Percentiles rank a stretch among this genome's conserved stretches.
Conservation (phyloP, 225 moss, liverwort and hornwort species). For the Pseudisothecium myosuroides region DNA sequence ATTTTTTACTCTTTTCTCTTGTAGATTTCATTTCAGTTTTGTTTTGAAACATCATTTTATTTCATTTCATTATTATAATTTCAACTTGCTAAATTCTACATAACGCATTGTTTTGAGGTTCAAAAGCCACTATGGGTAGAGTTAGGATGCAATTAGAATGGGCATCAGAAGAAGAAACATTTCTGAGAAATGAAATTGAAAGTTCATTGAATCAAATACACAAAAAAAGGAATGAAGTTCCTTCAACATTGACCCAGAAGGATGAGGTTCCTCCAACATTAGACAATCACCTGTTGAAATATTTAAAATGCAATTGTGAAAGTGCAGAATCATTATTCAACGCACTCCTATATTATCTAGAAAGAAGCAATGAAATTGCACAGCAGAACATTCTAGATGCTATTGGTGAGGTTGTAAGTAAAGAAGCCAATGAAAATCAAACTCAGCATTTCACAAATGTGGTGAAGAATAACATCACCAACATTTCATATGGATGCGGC, state of each 20-base stretch:
- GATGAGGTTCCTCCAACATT: not conserved
- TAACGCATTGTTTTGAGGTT: not conserved
- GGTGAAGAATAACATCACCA: not conserved
- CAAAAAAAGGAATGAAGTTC: fast-evolving
- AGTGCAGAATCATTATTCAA: not conserved
- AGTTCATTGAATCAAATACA: not conserved
- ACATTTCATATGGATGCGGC: not conserved
- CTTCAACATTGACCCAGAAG: not conserved
- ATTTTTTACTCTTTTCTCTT: no score
- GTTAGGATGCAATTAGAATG: not conserved
- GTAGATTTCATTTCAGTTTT: not conserved
- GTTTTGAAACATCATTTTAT: no score
- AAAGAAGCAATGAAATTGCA: not conserved
- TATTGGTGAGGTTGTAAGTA: not conserved
- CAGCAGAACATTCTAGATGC: not conserved
- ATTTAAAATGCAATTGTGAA: not conserved
- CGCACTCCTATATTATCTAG: not conserved
- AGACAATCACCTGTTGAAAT: not conserved
- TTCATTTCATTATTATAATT: not conserved
- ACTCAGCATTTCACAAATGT: not conserved
- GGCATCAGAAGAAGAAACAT: not conserved
- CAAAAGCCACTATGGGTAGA: not conserved
- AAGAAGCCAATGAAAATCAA: not conserved
- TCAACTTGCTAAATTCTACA: not conserved
- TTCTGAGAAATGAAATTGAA: not conserved